Conservation (phyloP, 345 rosid species). For the Eucalyptus microcorys region DNA sequence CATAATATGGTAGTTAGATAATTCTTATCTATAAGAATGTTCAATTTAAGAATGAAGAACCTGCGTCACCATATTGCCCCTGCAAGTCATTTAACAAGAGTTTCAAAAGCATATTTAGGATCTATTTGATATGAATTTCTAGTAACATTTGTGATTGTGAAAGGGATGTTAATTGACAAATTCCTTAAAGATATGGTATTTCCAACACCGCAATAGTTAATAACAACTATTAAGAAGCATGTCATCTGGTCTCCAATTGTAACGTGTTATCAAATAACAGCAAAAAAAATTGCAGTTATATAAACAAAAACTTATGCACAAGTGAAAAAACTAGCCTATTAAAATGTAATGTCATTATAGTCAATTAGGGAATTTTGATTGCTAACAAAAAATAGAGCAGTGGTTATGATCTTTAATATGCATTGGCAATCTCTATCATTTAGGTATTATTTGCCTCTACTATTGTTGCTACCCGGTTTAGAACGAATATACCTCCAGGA, state of each 20-base stretch:
- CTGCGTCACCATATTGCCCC: background rate
- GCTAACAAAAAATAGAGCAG: background rate
- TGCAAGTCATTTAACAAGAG: background rate
- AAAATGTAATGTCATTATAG: background rate
- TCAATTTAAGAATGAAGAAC: background rate
- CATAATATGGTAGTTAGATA: background rate
- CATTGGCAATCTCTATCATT: background rate
- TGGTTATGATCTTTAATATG: background rate
- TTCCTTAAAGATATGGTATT: background rate
- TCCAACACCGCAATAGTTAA: background rate
- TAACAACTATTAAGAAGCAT: background rate
- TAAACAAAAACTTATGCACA: background rate
- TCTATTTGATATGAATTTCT: background rate
- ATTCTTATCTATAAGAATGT: background rate
- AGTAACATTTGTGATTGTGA: background rate
- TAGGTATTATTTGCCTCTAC: background rate
- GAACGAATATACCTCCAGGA: background rate
- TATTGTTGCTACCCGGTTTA: background rate
- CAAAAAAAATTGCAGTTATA: background rate
- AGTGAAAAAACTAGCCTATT: background rate
- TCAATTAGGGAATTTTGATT: background rate
- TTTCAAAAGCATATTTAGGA: background rate
- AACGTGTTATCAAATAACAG: background rate
- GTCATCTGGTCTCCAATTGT: background rate
- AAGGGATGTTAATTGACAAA: background rate